Evolutionary conservation across 1,284 basidiomycete genomes (phyloP).

Genomic region (Ceratobasidium papillatum): DNA sequence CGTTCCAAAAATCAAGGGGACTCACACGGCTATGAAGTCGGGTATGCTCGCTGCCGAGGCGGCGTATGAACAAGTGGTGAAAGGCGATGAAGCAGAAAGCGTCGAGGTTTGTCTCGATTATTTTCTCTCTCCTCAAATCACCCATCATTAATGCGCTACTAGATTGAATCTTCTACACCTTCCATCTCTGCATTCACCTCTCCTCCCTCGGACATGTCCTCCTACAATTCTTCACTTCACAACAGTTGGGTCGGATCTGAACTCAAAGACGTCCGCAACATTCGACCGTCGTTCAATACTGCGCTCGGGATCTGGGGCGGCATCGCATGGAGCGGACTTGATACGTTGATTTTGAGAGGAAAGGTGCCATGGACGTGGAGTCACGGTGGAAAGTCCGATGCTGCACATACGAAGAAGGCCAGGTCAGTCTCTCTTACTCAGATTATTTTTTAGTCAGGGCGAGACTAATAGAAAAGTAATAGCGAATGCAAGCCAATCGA

Average conservation of each 20-base stretch:
- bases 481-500: constrained; percentile 80
- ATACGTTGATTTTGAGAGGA: constrained; percentile 87
- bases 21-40: constrained; percentile 99
- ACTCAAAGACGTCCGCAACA: constrained; percentile 90
- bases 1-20: constrained; percentile 99
- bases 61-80: constrained; percentile 66
- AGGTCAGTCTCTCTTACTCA: constrained; percentile 50
- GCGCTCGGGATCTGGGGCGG: constrained; percentile 88
- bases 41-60: constrained; percentile 97
- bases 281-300: constrained; percentile 92
- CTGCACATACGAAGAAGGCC: constrained; percentile 75
- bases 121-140: neutral
- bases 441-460: neutral
- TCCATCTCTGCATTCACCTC: constrained; percentile 18
- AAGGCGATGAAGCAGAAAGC: constrained; percentile 49
- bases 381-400: constrained; percentile 69
- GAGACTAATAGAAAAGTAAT: constrained; percentile 1
- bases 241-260: constrained; percentile 90
- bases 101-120: constrained; percentile 6
- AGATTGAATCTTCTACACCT: constrained; percentile 25
- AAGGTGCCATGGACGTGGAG: constrained; percentile 93
- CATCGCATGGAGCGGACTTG: constrained; percentile 88
- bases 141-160: neutral
- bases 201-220: constrained; percentile 68
- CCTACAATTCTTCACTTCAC: constrained; percentile 78